A percentile compares a stretch with the other conserved stretches of the same genome.
phyloP scores from a whole-genome alignment of 2,329 filamentous ascomycete genomes.

The Thermothelomyces thermophilus region DNA sequence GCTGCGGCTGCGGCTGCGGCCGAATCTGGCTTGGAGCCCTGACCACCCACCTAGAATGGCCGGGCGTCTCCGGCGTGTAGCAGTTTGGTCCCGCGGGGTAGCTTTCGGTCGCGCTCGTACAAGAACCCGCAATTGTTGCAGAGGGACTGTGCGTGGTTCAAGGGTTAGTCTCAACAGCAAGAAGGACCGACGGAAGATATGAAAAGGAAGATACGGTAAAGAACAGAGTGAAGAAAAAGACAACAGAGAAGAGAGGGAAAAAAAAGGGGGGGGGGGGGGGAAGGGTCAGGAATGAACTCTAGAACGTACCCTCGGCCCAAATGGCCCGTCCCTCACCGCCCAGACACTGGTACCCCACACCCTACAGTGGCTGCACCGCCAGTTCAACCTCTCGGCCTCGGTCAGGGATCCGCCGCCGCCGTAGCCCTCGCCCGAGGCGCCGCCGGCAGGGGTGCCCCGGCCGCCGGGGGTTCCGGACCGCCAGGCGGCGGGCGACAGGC shows the following conservation, averaged over 20 bases:
- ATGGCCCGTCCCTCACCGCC: constrained; percentile 88
- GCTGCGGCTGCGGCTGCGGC: not conserved
- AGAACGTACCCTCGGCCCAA: constrained; percentile 70
- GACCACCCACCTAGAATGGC: constrained; percentile 21
- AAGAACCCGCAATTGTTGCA: constrained; percentile 90
- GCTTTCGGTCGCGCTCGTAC: constrained; percentile 78
- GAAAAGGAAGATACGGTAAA: too few species aligned
- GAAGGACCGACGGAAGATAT: too few species aligned
- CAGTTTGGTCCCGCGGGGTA: constrained; percentile 70
- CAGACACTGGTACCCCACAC: constrained; percentile 88
- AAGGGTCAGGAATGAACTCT: too few species aligned
- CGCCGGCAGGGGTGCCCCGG: constrained; percentile 66
- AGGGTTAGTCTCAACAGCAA: constrained; percentile 21
- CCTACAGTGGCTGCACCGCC: constrained; percentile 83
- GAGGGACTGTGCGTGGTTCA: constrained; percentile 56
- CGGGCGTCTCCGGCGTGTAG: constrained; percentile 47
- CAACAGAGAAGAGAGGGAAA: not conserved
- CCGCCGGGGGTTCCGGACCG: constrained; percentile 60
- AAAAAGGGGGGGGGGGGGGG: too few species aligned
- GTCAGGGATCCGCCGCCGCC: constrained; percentile 59
- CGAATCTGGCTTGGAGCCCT: not conserved
- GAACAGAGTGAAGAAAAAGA: not conserved
- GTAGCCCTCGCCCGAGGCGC: constrained; percentile 59
- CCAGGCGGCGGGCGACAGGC: constrained; percentile 64
- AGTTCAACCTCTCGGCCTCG: constrained; percentile 71